Evolutionary conservation across 176 grass and related monocot genomes (phyloP).

Genomic region (Triticum dicoccoides): DNA sequence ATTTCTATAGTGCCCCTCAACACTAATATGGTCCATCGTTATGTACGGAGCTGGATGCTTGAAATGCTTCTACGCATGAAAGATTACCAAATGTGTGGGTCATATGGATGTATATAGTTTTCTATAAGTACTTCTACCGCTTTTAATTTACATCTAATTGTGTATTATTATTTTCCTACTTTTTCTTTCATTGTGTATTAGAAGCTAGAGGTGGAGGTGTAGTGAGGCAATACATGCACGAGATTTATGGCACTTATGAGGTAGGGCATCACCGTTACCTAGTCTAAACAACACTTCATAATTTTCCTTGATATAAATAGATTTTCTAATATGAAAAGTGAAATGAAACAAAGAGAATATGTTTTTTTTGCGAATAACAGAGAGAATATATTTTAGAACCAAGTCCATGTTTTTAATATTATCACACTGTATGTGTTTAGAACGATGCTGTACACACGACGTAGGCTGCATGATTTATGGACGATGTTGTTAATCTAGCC

Average conservation of each 20-base stretch:
- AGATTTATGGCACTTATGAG: not conserved
- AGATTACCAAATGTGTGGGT: too few relatives aligned
- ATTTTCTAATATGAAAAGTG: not conserved
- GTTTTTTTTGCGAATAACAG: not conserved
- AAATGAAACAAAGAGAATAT: not conserved
- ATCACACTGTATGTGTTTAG: not conserved
- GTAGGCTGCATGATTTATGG: too few relatives aligned
- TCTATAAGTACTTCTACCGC: not conserved
- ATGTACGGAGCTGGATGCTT: not conserved
- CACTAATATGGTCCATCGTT: not conserved
- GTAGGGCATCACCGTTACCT: not conserved
- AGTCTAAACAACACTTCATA: not conserved
- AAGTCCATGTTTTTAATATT: not conserved
- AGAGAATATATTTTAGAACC: not conserved
- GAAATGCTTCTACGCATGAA: not conserved
- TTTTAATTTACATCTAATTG: not conserved
- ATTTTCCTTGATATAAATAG: not conserved
- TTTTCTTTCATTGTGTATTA: not conserved
- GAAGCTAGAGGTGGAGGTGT: not conserved
- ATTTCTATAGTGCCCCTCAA: not conserved
- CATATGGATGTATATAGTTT: not conserved
- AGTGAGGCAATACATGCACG: not conserved
- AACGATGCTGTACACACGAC: too few relatives aligned
- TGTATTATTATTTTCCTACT: not conserved
- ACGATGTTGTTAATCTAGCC: too few relatives aligned